Evolutionary conservation across 2,329 filamentous ascomycete genomes (phyloP).

Genomic region (Colletotrichum sp.): DNA sequence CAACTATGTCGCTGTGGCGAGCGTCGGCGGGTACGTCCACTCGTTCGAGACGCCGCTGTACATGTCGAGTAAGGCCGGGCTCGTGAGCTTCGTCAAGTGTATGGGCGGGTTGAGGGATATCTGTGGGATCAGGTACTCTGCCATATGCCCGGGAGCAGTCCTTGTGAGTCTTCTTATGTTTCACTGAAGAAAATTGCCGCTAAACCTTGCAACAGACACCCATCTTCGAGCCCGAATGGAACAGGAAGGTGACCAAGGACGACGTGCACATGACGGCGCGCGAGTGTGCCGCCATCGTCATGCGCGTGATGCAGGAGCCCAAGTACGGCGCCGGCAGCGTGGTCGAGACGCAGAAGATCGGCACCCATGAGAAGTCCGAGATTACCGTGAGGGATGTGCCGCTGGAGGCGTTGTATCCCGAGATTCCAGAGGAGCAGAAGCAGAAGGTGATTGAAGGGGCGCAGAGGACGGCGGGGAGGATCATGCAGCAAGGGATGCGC

Average conservation of each 20-base stretch:
- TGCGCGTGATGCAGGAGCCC: constrained; percentile 7
- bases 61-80: constrained; percentile 30
- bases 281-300: not conserved
- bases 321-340: constrained; percentile 24
- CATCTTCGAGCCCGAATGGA: not conserved
- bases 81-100: constrained; percentile 4
- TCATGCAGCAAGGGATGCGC: not conserved
- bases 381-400: constrained; percentile 17
- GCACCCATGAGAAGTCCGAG: not conserved
- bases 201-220: not conserved
- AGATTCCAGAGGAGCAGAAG: not conserved
- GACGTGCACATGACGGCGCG: not conserved
- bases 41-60: constrained; percentile 32
- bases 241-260: not conserved
- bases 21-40: constrained; percentile 31
- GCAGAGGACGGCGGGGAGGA: not conserved
- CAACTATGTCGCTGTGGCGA: constrained; percentile 30
- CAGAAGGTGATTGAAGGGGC: not conserved
- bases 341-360: constrained; percentile 20
- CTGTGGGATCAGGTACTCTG: not conserved
- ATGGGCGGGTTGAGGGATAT: not conserved
- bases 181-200: no score
- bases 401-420: not conserved
- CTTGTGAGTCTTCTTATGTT: no score
- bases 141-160: not conserved